Evolutionary conservation across 768 basidiomycete genomes (phyloP), one percentile per base, ranked within the genome.

Genomic region (Trametes punicea): DNA sequence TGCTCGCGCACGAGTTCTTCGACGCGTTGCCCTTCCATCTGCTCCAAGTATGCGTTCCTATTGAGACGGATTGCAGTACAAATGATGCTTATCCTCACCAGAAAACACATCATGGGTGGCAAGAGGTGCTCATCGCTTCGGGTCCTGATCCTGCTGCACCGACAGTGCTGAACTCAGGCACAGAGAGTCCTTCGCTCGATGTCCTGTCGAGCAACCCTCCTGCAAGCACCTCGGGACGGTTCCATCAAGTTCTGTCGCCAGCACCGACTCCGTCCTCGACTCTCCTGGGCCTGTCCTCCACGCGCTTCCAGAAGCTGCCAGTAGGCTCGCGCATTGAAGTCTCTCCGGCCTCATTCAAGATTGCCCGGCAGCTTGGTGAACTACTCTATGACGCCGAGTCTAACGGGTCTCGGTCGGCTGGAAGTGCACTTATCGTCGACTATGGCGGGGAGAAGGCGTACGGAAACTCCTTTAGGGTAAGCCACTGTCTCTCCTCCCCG

Each of bases 1-100:
- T 97, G 21, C 74, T 98, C 15, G 97, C 97, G 0, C 95, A 99
- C 70, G 97, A 98, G 67, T 96, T 98, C 73, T 98, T 99, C 60
- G 97, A 98, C 68, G 95, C 95, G 0, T 77, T 99, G 40, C 96
- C 97, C 0, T 85, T 98, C 44, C 91, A 97, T 69, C 75, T 94
- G 33, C 74, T 98, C 33, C 85, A 96, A 77, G 94, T 93, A 61
- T 10, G 76, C 13, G 21, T 5, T 36, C 4, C 20, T 27, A 38
- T 9, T 38, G 36, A 38, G 18, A 4, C 13, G n/a, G n/a, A n/a
- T n/a, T n/a, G n/a, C n/a, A n/a, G n/a, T n/a, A n/a, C n/a, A n/a
- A n/a, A n/a, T n/a, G n/a, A n/a, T n/a, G 2, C 8, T 23, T 55
- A 13, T 36, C 11, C 6, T 20, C 16, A 13, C 2, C 65, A 93